Percentiles rank a stretch among this genome's conserved stretches.
Conservation (phyloP, 768 basidiomycete genomes). For the Mycena crocata region DNA sequence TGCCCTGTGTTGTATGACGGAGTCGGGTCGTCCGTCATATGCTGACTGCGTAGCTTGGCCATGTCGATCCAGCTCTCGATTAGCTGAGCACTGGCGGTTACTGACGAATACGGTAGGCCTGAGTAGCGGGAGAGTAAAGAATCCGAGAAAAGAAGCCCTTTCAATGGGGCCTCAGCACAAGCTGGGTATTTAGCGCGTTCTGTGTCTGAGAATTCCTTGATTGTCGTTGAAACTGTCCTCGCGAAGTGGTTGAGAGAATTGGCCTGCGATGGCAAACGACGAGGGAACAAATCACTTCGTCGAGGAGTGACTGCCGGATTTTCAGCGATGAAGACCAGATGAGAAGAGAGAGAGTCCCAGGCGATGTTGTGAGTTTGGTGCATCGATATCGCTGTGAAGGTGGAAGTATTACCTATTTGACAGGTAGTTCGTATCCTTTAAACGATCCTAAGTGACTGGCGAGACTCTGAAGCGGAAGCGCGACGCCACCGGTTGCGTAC, state of each 20-base stretch:
- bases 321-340: slow-evolving; percentile 47
- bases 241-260: slow-evolving; percentile 49
- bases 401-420: neutral
- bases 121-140: slow-evolving; percentile 43
- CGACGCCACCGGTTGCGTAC: neutral
- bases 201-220: slow-evolving; percentile 48
- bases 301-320: slow-evolving; percentile 45
- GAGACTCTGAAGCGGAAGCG: neutral
- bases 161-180: slow-evolving; percentile 22
- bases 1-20: slow-evolving; percentile 35
- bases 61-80: slow-evolving; percentile 48
- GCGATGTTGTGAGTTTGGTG: slow-evolving; percentile 56
- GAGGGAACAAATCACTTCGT: slow-evolving; percentile 41
- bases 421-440: neutral
- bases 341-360: slow-evolving; percentile 48
- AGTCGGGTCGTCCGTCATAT: no score
- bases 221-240: slow-evolving; percentile 40
- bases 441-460: neutral
- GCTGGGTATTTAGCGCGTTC: slow-evolving; percentile 49
- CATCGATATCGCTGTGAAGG: slow-evolving; percentile 40
- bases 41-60: no score
- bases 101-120: slow-evolving; percentile 30
- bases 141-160: slow-evolving; percentile 46
- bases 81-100: slow-evolving; percentile 44
- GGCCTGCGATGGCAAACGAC: slow-evolving; percentile 34